Conservation (phyloP, 2,329 filamentous ascomycete genomes). For the Xylariaceae sp. region DNA sequence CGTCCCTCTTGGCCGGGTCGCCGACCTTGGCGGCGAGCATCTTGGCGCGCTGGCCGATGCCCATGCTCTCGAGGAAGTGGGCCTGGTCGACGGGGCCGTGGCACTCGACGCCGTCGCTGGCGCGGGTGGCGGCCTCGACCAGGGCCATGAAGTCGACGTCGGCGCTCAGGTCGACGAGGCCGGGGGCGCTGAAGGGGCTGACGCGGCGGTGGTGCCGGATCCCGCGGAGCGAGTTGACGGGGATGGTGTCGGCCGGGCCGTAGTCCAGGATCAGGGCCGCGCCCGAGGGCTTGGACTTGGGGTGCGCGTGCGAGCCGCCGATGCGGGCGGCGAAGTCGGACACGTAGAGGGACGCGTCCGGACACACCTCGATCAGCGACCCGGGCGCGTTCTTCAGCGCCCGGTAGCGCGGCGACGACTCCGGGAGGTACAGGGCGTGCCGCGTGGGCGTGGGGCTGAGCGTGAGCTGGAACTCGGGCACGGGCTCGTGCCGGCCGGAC, state of each 20-base stretch:
- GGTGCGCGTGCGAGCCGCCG: constrained; percentile 55
- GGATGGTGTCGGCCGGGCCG: constrained; percentile 71
- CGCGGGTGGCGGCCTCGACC: constrained; percentile 71
- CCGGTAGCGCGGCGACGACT: constrained; percentile 73
- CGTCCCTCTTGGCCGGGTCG: constrained; percentile 44
- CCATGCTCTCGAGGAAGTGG: constrained; percentile 72
- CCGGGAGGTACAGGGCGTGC: constrained; percentile 78
- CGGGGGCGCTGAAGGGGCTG: constrained; percentile 73
- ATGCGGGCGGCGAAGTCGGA: constrained; percentile 80
- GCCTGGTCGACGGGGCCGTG: constrained; percentile 88
- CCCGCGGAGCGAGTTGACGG: constrained; percentile 83
- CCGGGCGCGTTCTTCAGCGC: constrained; percentile 61
- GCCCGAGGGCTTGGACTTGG: constrained; percentile 63
- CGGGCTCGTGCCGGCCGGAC: constrained; percentile 45
- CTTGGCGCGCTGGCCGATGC: constrained; percentile 71
- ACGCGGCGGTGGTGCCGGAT: constrained; percentile 73
- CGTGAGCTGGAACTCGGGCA: constrained; percentile 83
- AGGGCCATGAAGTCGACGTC: constrained; percentile 91
- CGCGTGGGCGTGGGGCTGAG: constrained; percentile 70
- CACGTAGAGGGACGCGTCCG: constrained; percentile 75
- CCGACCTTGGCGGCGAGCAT: constrained; percentile 51
- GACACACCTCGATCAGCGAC: constrained; percentile 82
- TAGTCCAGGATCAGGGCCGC: constrained; percentile 97
- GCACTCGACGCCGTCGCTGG: constrained; percentile 77
- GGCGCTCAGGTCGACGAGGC: constrained; percentile 80